These are phyloP conservation scores for Thielaviopsis musarum DNA, from an alignment of 2,329 filamentous ascomycete species.

Conservation along the genomic window DNA sequence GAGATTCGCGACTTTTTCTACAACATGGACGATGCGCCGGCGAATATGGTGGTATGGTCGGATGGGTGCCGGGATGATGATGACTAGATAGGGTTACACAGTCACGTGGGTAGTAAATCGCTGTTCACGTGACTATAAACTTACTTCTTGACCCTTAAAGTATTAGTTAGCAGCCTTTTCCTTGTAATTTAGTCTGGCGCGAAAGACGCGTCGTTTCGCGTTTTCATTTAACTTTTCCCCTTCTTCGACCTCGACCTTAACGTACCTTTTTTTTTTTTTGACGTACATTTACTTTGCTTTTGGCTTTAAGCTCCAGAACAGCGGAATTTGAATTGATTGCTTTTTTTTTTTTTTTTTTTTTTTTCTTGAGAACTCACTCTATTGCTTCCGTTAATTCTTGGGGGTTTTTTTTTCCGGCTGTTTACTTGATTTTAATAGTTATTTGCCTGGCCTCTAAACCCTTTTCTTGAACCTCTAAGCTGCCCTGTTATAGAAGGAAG, in stretches of 20 bases:
- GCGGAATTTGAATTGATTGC: not conserved
- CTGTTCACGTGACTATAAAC: too few relatives aligned
- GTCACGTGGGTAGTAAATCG: not conserved
- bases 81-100: not conserved
- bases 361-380: not conserved
- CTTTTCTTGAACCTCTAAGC: not conserved
- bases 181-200: not conserved
- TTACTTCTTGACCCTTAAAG: not conserved
- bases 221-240: not conserved
- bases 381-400: not conserved
- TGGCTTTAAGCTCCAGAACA: not conserved
- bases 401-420: not conserved
- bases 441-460: not conserved
- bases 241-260: not conserved
- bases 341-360: not conserved
- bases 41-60: constrained; percentile 31
- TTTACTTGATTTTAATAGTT: not conserved
- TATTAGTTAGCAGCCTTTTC: not conserved
- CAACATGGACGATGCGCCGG: constrained; percentile 22
- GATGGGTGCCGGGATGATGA: constrained; percentile 19
- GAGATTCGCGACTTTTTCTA: constrained; percentile 26
- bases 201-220: not conserved
- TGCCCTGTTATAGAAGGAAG: not conserved
- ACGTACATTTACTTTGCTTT: not conserved
- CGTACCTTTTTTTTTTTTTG: not conserved